Percentiles rank a stretch among this genome's conserved stretches.
These are phyloP conservation scores for Ustilago hordei DNA, from an alignment of 1,284 basidiomycete genomes.

Conservation along the genomic window DNA sequence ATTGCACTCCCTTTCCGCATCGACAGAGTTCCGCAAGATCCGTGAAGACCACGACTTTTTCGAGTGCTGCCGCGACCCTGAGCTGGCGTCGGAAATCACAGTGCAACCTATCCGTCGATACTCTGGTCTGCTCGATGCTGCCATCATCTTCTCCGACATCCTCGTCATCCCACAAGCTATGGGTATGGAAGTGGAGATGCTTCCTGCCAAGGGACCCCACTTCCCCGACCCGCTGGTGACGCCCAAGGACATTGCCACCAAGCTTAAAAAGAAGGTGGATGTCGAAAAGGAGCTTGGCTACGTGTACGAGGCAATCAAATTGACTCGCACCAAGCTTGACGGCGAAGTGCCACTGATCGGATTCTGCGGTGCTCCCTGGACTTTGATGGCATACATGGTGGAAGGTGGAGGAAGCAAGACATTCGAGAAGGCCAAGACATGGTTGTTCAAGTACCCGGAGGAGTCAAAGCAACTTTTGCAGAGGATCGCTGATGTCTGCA, in stretches of 20 bases:
- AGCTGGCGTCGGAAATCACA: conserved; percentile 68
- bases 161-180: conserved; percentile 69
- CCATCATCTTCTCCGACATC: conserved; percentile 69
- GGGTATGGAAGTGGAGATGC: conserved; percentile 69
- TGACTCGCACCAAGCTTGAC: conserved; percentile 64
- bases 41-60: conserved; percentile 68
- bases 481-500: conserved; percentile 65
- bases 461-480: conserved; percentile 65
- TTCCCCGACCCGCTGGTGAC: conserved; percentile 65
- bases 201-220: conserved; percentile 66
- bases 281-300: conserved; percentile 69
- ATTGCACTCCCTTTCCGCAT: not conserved
- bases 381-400: conserved; percentile 70
- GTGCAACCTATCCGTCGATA: conserved; percentile 68
- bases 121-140: conserved; percentile 66
- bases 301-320: conserved; percentile 65
- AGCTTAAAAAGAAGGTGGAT: conserved; percentile 66
- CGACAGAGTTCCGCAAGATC: conserved; percentile 65
- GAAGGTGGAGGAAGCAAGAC: conserved; percentile 67
- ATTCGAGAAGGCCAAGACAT: conserved; percentile 68
- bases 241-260: conserved; percentile 61
- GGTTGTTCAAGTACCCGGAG: conserved; percentile 68
- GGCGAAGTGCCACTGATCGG: conserved; percentile 69
- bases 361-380: conserved; percentile 69
- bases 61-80: conserved; percentile 67